Base-by-base conservation (phyloP, 2,329 filamentous ascomycete genomes). In the Talaromyces sp. region DNA sequence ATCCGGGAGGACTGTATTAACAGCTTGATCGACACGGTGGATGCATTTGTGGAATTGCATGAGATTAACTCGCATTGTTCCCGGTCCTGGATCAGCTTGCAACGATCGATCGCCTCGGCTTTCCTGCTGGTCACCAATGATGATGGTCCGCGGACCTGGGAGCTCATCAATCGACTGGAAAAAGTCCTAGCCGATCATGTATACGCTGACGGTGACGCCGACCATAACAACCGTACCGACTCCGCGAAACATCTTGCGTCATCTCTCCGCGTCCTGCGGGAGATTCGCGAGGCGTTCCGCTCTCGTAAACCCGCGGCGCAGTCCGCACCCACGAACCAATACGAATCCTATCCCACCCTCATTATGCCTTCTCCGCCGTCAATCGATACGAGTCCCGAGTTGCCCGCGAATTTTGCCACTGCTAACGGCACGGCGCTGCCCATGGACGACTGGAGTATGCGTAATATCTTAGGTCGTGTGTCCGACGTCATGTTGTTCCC, bases 21-120 rank as follows among this genome's bases (percentile, higher is more conserved):
- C 52, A 81, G 78, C 55, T 69, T 85, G 11, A 75, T 79, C 45
- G 74, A 60, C 43, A 80, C 80, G 0, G 77, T 85, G 22, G 80
- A 82, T 54, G 80, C 82, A 0, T 85, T 83, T 64, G 76, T 84
- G 3, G 82, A 82, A 30, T 64, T 85, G 40, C 70, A 74, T 48
- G 60, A 61, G 14, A 63, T 72, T 49, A 70, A 68, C 48, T 61
- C 67, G 1, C 68, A 70, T 48, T 72, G 69, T 19, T 72, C 72
- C 3, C 71, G 74, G 5, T 74, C 70, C 8, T 76, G 74, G 74
- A 72, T 75, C 46, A 74, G 69, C 42, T 62, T 75, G 35, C 74
- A 76, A 55, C 65, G 74, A 29, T 69, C 69, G 2, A 72, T 76
- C 43, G 74, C 73, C 5, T 74, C 72, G 5, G 73, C 73, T 0